Percentiles rank a stretch among this genome's conserved stretches.
Evolutionary conservation across 768 basidiomycete genomes (phyloP).

Genomic region (Serendipita sp.): DNA sequence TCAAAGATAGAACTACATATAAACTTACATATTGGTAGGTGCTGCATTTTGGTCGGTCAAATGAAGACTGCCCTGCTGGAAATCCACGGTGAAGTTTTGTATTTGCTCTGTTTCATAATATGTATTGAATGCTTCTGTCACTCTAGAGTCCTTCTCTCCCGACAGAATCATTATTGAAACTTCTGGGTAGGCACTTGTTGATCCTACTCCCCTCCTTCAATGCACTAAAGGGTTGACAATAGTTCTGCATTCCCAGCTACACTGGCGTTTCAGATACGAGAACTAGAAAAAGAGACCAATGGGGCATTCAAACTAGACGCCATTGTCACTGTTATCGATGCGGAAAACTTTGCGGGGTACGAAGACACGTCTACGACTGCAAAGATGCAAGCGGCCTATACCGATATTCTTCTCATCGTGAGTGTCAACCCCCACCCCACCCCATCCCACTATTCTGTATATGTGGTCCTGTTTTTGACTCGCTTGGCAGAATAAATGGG

Average conservation of each 20-base stretch:
- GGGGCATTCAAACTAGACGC: constrained; percentile 72
- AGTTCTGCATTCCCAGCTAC: constrained; percentile 95
- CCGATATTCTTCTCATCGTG: constrained; percentile 76
- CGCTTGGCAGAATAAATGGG: constrained; percentile 66
- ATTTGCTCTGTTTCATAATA: neutral
- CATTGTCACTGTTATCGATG: constrained; percentile 76
- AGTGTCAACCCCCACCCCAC: constrained; percentile 16
- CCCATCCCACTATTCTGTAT: neutral
- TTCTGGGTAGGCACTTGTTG: constrained; percentile 44
- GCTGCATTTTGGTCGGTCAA: constrained; percentile 86
- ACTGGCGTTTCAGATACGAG: constrained; percentile 83
- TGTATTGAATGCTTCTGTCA: neutral
- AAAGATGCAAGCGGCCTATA: constrained; percentile 89
- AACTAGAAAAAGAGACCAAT: constrained; percentile 63
- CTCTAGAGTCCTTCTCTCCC: constrained; percentile 61
- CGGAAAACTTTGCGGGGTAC: constrained; percentile 83
- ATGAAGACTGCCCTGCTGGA: constrained; percentile 84
- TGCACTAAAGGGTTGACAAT: constrained; percentile 21
- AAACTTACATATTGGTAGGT: constrained; percentile 29
- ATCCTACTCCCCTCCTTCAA: neutral
- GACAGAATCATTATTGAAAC: constrained; percentile 92
- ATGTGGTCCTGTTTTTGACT: neutral
- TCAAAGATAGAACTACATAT: neutral
- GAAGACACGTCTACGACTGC: constrained; percentile 87
- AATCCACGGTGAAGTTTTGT: constrained; percentile 43